Evolutionary conservation across 148 eudicot species (phyloP).

Genomic region (Linanthus parryae): DNA sequence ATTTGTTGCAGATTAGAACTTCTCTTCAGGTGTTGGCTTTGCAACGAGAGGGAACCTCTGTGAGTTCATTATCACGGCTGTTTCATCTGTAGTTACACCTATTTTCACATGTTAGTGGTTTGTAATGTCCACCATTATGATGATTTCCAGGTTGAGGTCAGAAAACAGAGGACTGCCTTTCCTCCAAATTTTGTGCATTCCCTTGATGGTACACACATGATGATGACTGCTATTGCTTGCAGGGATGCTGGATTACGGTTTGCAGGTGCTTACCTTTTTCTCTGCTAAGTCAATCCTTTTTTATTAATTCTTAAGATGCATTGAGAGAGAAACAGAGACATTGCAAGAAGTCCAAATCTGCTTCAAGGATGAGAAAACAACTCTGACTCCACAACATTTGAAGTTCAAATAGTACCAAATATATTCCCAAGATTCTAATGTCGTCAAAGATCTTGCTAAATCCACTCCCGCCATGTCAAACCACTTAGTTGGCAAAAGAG

Average conservation of each 20-base stretch:
- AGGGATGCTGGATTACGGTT: conserved; percentile 83
- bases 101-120: conserved; percentile 5
- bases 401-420: too few species aligned
- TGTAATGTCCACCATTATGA: conserved; percentile 10
- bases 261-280: conserved; percentile 50
- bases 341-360: too few species aligned
- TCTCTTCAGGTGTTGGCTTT: conserved; percentile 78
- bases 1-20: conserved; percentile 72
- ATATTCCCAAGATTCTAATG: too few species aligned
- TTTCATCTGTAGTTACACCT: not conserved
- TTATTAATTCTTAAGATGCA: too few species aligned
- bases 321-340: too few species aligned
- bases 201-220: conserved; percentile 91
- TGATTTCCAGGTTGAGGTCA: conserved; percentile 44
- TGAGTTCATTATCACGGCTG: conserved; percentile 24
- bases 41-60: conserved; percentile 61
- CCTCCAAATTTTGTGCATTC: conserved; percentile 97
- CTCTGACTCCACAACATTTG: too few species aligned
- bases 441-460: too few species aligned
- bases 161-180: conserved; percentile 82
- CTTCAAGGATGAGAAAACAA: too few species aligned
- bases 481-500: too few species aligned
- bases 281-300: not conserved
- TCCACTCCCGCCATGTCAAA: too few species aligned
- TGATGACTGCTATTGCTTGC: conserved; percentile 96